Evolutionary conservation across 805 yeast species (phyloP).

Genomic region (Starmerella bombicola): DNA sequence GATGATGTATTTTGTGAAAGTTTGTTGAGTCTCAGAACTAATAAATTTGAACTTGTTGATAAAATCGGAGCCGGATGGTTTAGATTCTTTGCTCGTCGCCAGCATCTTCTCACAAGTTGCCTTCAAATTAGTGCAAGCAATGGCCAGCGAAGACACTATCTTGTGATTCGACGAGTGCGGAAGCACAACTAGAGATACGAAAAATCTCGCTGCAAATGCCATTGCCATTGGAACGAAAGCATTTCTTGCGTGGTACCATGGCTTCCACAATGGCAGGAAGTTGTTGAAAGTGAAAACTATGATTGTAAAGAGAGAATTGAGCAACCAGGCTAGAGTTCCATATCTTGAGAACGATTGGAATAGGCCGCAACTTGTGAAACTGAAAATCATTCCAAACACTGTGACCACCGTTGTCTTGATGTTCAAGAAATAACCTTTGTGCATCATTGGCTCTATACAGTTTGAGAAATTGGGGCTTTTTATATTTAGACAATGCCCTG

Average conservation of each 20-base stretch:
- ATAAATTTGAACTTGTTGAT: constrained; percentile 8
- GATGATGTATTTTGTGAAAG: constrained; percentile 12
- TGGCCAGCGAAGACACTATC: constrained; percentile 16
- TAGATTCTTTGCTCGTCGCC: background rate
- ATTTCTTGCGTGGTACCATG: constrained; percentile 19
- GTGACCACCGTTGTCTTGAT: constrained; percentile 20
- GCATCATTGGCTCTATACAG: constrained; percentile 19
- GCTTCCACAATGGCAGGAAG: constrained; percentile 23
- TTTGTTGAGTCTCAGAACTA: constrained; percentile 10
- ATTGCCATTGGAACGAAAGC: constrained; percentile 23
- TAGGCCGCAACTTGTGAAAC: constrained; percentile 17
- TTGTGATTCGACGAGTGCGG: constrained; percentile 25
- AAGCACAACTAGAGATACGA: constrained; percentile 20
- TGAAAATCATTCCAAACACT: constrained; percentile 21
- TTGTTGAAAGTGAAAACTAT: constrained; percentile 19
- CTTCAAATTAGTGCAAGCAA: constrained; percentile 10
- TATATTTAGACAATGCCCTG: constrained; percentile 21
- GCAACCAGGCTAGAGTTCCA: constrained; percentile 21
- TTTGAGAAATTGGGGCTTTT: constrained; percentile 2
- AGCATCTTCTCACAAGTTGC: constrained; percentile 4
- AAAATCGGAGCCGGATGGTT: constrained; percentile 17
- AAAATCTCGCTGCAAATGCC: constrained; percentile 21
- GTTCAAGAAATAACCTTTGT: constrained; percentile 21
- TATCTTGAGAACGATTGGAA: constrained; percentile 16
- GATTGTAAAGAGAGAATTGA: constrained; percentile 22